These are phyloP conservation scores for Fagopyrum esculentum DNA, from an alignment of 148 eudicot genomes.

Conservation along the genomic window DNA sequence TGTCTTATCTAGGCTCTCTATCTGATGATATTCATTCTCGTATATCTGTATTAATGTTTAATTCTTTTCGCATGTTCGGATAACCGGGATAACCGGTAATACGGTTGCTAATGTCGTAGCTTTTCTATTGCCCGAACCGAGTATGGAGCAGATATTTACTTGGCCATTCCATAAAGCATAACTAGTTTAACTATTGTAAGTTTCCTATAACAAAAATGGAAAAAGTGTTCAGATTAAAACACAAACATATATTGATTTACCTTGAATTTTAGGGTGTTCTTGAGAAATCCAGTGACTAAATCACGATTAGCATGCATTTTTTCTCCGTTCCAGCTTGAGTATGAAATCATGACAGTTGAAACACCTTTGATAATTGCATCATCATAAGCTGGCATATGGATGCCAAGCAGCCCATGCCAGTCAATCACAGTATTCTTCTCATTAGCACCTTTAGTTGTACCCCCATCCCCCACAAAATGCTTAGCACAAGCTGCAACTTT, in stretches of 20 bases:
- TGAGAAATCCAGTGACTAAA: slow-evolving; percentile 58
- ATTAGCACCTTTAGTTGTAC: slow-evolving; percentile 63
- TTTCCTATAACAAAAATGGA: not conserved
- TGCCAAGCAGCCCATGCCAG: slow-evolving; percentile 52
- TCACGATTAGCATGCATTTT: slow-evolving; percentile 79
- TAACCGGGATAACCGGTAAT: no score
- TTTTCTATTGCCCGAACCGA: no score
- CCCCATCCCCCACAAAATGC: slow-evolving; percentile 74
- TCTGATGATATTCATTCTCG: no score
- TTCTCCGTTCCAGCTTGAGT: slow-evolving; percentile 80
- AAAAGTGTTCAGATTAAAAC: not conserved
- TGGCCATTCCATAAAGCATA: no score
- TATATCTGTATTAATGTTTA: no score
- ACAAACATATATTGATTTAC: slow-evolving; percentile 20
- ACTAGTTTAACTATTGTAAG: no score
- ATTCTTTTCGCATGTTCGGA: no score
- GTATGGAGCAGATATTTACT: no score
- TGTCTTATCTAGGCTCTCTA: no score
- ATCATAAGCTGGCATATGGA: slow-evolving; percentile 77
- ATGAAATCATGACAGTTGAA: slow-evolving; percentile 79
- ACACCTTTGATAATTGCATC: slow-evolving; percentile 72
- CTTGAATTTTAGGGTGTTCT: slow-evolving; percentile 70
- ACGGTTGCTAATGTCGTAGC: no score
- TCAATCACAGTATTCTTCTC: slow-evolving; percentile 60
- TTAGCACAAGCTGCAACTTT: slow-evolving; percentile 13